phyloP scores from a whole-genome alignment of 257 asterid genomes.

The Echites panduratus region DNA sequence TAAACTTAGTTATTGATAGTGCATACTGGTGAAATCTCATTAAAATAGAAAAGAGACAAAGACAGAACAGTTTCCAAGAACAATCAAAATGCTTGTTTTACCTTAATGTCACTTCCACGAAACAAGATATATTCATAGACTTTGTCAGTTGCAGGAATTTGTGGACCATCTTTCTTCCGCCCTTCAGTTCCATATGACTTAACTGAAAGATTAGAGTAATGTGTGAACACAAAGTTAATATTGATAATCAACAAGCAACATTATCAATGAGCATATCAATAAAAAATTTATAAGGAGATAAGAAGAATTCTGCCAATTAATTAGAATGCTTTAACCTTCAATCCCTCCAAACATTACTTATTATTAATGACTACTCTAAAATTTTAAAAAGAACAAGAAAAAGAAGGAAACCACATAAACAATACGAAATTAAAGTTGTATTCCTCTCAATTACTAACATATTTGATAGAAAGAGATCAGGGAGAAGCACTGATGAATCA shows the following conservation, averaged over 20 bases:
- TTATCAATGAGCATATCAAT: not conserved
- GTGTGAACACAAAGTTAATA: not conserved
- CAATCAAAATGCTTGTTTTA: slow-evolving; percentile 18
- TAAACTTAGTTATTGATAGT: not conserved
- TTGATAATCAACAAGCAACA: not conserved
- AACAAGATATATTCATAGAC: slow-evolving; percentile 69
- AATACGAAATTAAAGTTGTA: not conserved
- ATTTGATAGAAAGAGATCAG: not conserved
- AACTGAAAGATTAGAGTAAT: slow-evolving; percentile 38
- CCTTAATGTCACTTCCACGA: slow-evolving; percentile 81
- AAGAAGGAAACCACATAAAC: not conserved
- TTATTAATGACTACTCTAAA: not conserved
- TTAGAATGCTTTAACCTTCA: not conserved
- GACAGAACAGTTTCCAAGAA: not conserved
- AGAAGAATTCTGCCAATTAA: not conserved
- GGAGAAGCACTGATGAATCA: not conserved
- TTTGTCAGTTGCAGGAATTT: slow-evolving; percentile 64
- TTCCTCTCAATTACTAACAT: not conserved
- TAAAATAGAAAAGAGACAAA: not conserved
- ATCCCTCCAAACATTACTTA: not conserved
- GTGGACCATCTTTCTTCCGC: slow-evolving; percentile 59
- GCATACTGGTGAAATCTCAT: not conserved
- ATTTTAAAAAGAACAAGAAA: not conserved
- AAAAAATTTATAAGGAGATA: not conserved
- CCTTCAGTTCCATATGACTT: slow-evolving; percentile 84